Evolutionary conservation across 176 grass and related monocot genomes (phyloP), one percentile per base, ranked within the genome.

Genomic region (Carex kokanica): DNA sequence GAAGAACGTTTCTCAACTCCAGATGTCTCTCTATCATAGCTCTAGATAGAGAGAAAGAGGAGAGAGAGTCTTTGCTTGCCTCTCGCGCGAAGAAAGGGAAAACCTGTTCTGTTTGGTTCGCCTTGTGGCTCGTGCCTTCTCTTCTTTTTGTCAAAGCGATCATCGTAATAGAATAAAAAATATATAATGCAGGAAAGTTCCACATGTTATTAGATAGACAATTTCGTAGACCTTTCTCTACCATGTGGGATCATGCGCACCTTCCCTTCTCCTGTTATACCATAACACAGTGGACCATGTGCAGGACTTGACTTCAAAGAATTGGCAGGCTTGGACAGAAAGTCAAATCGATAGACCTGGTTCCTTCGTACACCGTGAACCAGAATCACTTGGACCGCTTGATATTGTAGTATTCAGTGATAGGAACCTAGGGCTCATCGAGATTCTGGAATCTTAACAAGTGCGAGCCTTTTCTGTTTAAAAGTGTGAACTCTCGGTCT

Each of bases 21-120:
- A 40, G 31, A 32, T 13, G 58, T 81, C 23, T 53, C 43, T 53
- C 11, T 18, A 61, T 9, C 25, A 11, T 13, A 38, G 25, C 45
- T 29, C n/a, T 27, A 4, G 8, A 2, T 53, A 53, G 10, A 51
- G 43, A 74, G n/a, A 51, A 52, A 24, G 45, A 49, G 9, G 43
- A 74, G 70, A 51, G 12, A 31, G 14, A 18, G 57, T 63, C 32
- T 45, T 64, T 18, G 20, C 80, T 51, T 82, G 80, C 80, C 80
- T 64, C 80, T 65, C 61, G 38, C 61, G 61, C 80, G 60, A 82
- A 68, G 80, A 29, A 82, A 82, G 23, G 20, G 21, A 27, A 67
- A 82, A 53, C 40, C 80, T 65, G 41, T 51, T 67, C 61, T 82
- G 8, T 64, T 24, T 32, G n/a, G 4, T 78, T 31, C 25, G 73